Base-by-base conservation (phyloP, 2,329 filamentous ascomycete genomes). In the Thyridium curvatum region DNA sequence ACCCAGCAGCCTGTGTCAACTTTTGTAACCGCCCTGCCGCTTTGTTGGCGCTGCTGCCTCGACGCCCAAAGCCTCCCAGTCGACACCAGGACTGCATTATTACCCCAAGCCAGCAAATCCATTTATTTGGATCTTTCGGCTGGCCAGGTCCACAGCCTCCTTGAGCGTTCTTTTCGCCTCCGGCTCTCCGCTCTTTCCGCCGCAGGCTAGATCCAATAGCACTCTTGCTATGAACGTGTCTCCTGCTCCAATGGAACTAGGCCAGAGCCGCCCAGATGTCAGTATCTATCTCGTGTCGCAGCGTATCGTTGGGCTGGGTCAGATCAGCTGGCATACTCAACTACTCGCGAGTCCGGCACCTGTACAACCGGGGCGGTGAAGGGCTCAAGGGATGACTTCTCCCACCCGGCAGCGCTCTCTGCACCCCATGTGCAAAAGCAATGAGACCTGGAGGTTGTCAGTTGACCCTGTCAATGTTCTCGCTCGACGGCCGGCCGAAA, bases 141-240 rank as follows among this genome's bases (percentile, higher is more conserved):
- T 82, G 38, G 83, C 83, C 53, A 88, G 57, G 41, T 72, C 66
- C 47, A 82, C 83, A 34, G 81, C 80, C 59, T 84, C 84, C 30
- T 52, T 55, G 43, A 84, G 53, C 51, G 21, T 26, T 10, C 21
- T 26, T 26, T 68, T 76, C 35, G 37, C 42, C 39, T 44, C 38
- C 21, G 34, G 42, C 21, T 26, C 21, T 10, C 21, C 21, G 6
- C 21, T 6, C 10, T 6, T 26, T 6, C 21, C 21, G 21, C 21
- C 69, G 52, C 66, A 73, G 41, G 72, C 59, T 44, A 85, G 57
- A 29, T 66, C 71, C 59, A 80, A 86, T 35, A 88, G 61, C 58
- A 84, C 77, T 42, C 82, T 83, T 28, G 83, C 84, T 46, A 84
- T 76, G 52, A 88, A 88, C 0, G 84, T 86, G 53, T 88, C 84